phyloP scores from a whole-genome alignment of 345 rosid genomes.

The Raphanus sativus region DNA sequence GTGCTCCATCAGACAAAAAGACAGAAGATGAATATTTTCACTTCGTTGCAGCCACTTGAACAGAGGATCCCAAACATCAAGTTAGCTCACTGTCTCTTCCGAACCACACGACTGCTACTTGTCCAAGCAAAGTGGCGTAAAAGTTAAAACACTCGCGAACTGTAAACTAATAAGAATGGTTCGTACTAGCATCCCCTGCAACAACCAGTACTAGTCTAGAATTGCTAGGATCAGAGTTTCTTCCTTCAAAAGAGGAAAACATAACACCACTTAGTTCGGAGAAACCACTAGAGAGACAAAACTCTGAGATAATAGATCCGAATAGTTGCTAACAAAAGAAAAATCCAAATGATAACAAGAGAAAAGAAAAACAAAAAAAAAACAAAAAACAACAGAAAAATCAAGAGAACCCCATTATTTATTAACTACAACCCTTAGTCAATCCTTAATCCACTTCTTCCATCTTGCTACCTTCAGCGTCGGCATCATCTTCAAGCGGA shows the following conservation, averaged over 20 bases:
- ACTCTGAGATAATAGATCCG: neutral
- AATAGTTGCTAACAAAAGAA: no score
- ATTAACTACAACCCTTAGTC: neutral
- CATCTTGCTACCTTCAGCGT: neutral
- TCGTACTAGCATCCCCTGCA: neutral
- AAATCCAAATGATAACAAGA: neutral
- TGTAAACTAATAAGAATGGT: no score
- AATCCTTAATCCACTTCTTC: slow-evolving; percentile 2
- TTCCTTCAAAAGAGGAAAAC: neutral
- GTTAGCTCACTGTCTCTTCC: neutral
- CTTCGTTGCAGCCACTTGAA: no score
- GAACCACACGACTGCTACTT: neutral
- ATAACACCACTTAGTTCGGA: neutral
- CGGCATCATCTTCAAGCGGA: slow-evolving; percentile 5
- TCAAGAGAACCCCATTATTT: neutral
- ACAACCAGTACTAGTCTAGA: no score
- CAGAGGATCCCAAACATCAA: neutral
- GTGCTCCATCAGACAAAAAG: no score
- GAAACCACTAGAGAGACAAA: no score
- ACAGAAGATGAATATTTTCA: no score
- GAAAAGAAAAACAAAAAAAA: no score
- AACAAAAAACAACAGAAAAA: neutral
- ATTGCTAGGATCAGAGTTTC: neutral
- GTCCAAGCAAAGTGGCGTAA: neutral
- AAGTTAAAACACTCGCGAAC: neutral